Evolutionary conservation across 257 asterid species (phyloP), one percentile per base, ranked within the genome.

Genomic region (Jasminum sambac): DNA sequence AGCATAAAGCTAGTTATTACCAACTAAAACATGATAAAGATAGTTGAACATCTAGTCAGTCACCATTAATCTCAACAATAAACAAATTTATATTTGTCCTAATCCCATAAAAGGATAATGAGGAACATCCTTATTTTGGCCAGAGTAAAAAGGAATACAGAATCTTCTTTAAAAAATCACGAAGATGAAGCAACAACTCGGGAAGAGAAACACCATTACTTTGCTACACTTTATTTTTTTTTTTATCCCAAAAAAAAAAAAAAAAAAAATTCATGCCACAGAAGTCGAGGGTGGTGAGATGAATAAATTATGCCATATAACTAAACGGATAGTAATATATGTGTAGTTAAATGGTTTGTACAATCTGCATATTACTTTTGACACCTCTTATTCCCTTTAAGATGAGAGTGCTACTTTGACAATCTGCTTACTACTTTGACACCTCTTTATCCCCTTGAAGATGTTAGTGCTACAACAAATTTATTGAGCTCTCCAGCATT

Each of bases 21-120:
- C n/a, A n/a, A n/a, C n/a, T n/a, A n/a, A n/a, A n/a, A n/a, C 52
- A 64, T 21, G 3, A 16, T 43, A 43, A 48, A 62, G 40, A 58
- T 73, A 59, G 72, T 74, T 70, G 79, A 68, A 60, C 46, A 55
- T 66, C 77, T 41, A 76, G 79, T 76, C 81, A 80, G 40, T 39
- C 62, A 64, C 75, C 79, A 70, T 72, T 64, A 21, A 11, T 66
- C 23, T 14, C 21, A 13, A 12, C 10, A 67, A 16, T 46, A 42
- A 71, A 62, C 64, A 74, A 75, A 63, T 67, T 38, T 34, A 25
- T 8, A 25, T 8, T 67, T 37, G 68, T 72, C 78, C 16, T 42
- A 55, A 70, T 78, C 71, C 61, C 25, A 19, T 50, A 50, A 50
- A 50, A 17, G 59, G 25, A 13, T n/a, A 50, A 25, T 50, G n/a